A percentile compares a stretch with the other conserved stretches of the same genome.
Evolutionary conservation across 352 stramenopile genomes (phyloP).

Genomic region (Thraustotheca clavata): DNA sequence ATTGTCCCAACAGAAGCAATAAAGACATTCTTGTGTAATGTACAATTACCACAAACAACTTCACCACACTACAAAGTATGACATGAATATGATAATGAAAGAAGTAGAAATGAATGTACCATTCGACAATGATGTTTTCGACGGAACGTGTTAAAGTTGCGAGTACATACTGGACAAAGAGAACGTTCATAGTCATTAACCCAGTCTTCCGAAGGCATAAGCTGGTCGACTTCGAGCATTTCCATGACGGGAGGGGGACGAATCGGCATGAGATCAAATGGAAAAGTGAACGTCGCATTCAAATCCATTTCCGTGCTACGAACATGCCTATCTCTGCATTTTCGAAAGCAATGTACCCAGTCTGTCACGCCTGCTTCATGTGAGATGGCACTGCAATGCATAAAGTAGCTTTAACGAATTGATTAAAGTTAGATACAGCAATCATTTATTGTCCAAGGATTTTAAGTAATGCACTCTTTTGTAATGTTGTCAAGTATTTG

Average conservation of each 20-base stretch:
- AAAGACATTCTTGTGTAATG: constrained; percentile 19
- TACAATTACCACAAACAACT: constrained; percentile 25
- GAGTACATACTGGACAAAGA: constrained; percentile 70
- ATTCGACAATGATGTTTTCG: constrained; percentile 84
- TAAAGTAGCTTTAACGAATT: background rate
- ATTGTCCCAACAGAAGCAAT: constrained; percentile 16
- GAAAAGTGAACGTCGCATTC: too few relatives aligned
- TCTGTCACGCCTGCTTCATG: too few relatives aligned
- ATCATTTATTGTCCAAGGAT: constrained; percentile 59
- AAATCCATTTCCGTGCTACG: too few relatives aligned
- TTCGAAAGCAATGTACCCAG: too few relatives aligned
- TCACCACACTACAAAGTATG: constrained; percentile 17
- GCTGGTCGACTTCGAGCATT: constrained; percentile 58
- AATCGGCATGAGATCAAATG: too few relatives aligned
- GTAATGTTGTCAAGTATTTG: constrained; percentile 84
- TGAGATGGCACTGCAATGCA: too few relatives aligned
- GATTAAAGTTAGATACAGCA: too few relatives aligned
- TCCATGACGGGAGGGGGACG: constrained; percentile 23
- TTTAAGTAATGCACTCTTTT: constrained; percentile 85
- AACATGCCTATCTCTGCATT: too few relatives aligned
- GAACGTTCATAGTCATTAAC: constrained; percentile 60
- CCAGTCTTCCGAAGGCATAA: constrained; percentile 68
- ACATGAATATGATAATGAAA: background rate
- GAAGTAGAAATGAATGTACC: constrained; percentile 24
- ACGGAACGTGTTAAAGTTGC: constrained; percentile 66